Conservation (phyloP, 108 stramenopile species). For the Skeletonema marinoi region DNA sequence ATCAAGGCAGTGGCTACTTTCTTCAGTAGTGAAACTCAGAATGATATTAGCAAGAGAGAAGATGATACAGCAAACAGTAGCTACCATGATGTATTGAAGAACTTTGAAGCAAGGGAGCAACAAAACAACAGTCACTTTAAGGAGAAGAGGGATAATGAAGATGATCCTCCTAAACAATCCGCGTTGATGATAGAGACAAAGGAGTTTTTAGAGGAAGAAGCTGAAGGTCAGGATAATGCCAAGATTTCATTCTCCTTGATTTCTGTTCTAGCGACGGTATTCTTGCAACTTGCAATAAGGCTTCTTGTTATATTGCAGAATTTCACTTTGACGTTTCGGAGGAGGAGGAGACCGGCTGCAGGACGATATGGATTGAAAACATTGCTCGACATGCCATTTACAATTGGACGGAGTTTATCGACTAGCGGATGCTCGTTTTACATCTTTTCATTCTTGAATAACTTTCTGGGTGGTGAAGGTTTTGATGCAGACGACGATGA, state of each 20-base stretch:
- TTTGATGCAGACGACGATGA: not conserved
- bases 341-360: conserved; percentile 4
- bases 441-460: conserved; percentile 41
- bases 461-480: conserved; percentile 12
- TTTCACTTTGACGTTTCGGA: conserved; percentile 19
- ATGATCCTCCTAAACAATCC: not conserved
- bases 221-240: not conserved
- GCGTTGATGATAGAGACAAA: conserved; percentile 7
- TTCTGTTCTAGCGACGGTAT: conserved; percentile 24
- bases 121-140: not conserved
- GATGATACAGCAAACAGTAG: conserved; percentile 2
- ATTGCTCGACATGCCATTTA: conserved; percentile 37
- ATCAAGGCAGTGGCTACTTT: conserved; percentile 8
- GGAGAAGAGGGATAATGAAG: not conserved
- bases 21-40: conserved; percentile 7
- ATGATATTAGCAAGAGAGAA: not conserved
- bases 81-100: conserved; percentile 7
- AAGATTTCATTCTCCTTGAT: conserved; percentile 30
- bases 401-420: conserved; percentile 34
- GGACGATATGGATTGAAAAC: not conserved
- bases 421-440: conserved; percentile 33
- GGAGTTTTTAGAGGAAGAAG: conserved; percentile 12
- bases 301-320: conserved; percentile 38
- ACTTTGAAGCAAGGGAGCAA: conserved; percentile 1
- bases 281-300: conserved; percentile 31